A percentile compares a stretch with the other conserved stretches of the same genome.
These are phyloP conservation scores for Cylindrodendrum hubeiense DNA, from an alignment of 2,329 filamentous ascomycete genomes.

Conservation along the genomic window DNA sequence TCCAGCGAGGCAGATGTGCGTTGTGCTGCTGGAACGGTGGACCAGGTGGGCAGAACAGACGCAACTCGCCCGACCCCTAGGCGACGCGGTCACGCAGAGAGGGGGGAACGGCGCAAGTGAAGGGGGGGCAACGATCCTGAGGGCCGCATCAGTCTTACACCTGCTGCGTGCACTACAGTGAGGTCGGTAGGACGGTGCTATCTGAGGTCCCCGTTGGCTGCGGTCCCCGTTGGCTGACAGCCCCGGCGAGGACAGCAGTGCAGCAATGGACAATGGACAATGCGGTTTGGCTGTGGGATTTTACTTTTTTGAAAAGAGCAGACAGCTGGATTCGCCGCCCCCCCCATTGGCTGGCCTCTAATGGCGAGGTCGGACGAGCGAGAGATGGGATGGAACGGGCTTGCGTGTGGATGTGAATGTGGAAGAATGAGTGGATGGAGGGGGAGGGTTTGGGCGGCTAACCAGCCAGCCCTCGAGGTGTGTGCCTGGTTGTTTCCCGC, in stretches of 20 bases:
- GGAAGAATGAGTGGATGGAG: conserved; percentile 13
- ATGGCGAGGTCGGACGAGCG: not conserved
- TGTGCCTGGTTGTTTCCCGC: conserved; percentile 12
- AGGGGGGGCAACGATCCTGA: not conserved
- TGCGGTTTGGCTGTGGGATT: no score
- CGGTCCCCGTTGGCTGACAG: not conserved
- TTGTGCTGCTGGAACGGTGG: conserved; percentile 34
- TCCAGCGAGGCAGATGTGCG: conserved; percentile 14
- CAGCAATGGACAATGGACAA: not conserved
- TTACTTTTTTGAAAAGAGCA: not conserved
- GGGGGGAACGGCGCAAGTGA: not conserved
- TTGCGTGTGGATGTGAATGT: not conserved
- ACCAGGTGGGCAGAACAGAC: conserved; percentile 26
- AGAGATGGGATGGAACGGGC: not conserved
- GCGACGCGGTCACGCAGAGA: not conserved
- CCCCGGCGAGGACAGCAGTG: not conserved
- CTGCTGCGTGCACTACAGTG: not conserved
- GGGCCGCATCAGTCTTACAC: not conserved
- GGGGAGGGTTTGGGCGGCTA: conserved; percentile 36
- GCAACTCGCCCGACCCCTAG: conserved; percentile 5
- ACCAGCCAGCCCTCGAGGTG: not conserved
- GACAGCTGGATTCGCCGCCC: not conserved
- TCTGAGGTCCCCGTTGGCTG: not conserved
- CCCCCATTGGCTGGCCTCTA: not conserved
- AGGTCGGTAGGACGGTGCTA: not conserved